Evolutionary conservation across 2,329 filamentous ascomycete species (phyloP), one percentile per base, ranked within the genome.

Genomic region (Colletotrichum falcatum): DNA sequence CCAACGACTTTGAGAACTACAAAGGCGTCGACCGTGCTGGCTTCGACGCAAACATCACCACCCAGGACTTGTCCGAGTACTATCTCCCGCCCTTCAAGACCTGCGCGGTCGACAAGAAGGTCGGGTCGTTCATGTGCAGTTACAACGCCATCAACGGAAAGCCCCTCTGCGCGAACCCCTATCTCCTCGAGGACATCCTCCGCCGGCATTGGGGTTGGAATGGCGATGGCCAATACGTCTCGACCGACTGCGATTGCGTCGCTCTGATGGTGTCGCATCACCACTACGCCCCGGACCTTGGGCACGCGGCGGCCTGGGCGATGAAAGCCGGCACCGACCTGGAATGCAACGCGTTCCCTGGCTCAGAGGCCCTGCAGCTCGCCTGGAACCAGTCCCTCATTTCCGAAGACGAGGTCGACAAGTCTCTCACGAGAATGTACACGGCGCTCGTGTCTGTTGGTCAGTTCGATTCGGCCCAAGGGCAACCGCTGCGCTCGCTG

Each of bases 131-230:
- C 73, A 90, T 90, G 88, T 90, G 88, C 74, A 85, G 85, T 0
- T 90, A 90, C 77, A 90, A 92, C 72, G 81, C 89, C 0, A 83
- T 93, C 49, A 91, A 93, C 66, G 91, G 91, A 0, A 84, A 89
- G 0, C 90, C 91, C 0, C 85, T 89, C 3, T 93, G 91, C 73
- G 88, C 89, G 0, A 87, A 88, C 73, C 81, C 83, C 0, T 93
- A 89, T 73, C 83, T 93, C 1, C 82, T 92, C 44, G 83, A 90
- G 72, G 87, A 86, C 0, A 82, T 93, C 18, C 82, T 93, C 3
- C 85, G 91, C 1, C 86, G 91, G 54, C 87, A 89, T 74, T 93
- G 90, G 88, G 84, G 83, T 53, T 93, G 90, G 84, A 87, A 84
- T 0, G 83, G 86, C 3, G 84, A 88, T 53, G 85, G 89, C 60